Percentiles rank a stretch among this genome's conserved stretches.
These are phyloP conservation scores for Hemileia vastatrix DNA, from an alignment of 1,284 basidiomycete genomes.

Conservation along the genomic window DNA sequence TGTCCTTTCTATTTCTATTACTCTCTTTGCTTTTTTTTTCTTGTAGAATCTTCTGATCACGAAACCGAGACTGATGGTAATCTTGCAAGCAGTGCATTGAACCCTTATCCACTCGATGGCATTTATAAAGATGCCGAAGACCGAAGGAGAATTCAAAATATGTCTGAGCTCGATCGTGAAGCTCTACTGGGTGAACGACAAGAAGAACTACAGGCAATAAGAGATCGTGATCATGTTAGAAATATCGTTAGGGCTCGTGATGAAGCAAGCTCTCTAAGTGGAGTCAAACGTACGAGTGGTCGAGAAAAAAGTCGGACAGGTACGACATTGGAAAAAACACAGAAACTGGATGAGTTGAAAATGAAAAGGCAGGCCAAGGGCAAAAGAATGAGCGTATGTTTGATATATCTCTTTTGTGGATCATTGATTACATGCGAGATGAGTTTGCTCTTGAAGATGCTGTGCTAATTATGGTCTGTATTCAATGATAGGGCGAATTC, in stretches of 20 bases:
- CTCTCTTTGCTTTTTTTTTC: too few species aligned
- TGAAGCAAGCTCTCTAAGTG: slow-evolving; percentile 5
- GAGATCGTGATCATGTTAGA: slow-evolving; percentile 19
- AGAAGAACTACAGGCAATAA: slow-evolving; percentile 19
- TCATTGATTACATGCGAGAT: too few species aligned
- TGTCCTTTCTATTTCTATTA: too few species aligned
- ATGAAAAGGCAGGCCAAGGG: slow-evolving; percentile 18
- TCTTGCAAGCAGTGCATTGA: slow-evolving; percentile 1
- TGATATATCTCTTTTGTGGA: too few species aligned
- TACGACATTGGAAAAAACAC: slow-evolving; percentile 13
- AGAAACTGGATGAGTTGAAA: slow-evolving; percentile 22
- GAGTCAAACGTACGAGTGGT: slow-evolving; percentile 15
- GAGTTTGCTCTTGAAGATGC: too few species aligned
- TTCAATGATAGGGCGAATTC: too few species aligned
- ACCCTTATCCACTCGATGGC: slow-evolving; percentile 16
- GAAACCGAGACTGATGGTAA: slow-evolving; percentile 17
- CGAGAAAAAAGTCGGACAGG: slow-evolving; percentile 17
- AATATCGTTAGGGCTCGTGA: slow-evolving; percentile 21
- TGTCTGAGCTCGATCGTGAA: slow-evolving; percentile 20
- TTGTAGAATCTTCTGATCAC: not conserved
- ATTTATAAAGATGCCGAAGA: slow-evolving; percentile 12
- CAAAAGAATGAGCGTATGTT: slow-evolving; percentile 7
- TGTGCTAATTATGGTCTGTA: too few species aligned
- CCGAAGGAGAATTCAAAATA: slow-evolving; percentile 9
- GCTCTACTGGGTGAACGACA: slow-evolving; percentile 17